Conservation (phyloP, 108 stramenopile species). For the Fragilaria radians region DNA sequence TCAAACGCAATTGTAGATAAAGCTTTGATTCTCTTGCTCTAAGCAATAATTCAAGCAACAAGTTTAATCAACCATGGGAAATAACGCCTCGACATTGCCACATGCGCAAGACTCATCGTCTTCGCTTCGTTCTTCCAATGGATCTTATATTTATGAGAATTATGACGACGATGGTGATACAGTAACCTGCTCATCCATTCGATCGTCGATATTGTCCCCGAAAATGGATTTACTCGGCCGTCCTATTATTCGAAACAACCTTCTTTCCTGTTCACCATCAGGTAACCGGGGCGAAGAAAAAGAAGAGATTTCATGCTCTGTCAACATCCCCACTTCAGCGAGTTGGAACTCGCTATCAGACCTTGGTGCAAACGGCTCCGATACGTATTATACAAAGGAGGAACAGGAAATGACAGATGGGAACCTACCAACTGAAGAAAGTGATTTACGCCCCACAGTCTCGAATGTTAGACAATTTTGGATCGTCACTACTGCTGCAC, state of each 20-base stretch:
- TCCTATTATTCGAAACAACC: neutral
- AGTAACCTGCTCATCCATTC: neutral
- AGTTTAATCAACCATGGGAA: neutral
- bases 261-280: neutral
- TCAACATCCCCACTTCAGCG: neutral
- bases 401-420: constrained; percentile 42
- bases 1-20: too few species aligned
- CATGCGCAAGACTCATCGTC: neutral
- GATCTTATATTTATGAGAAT: too few species aligned
- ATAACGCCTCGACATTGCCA: neutral
- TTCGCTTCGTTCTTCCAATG: neutral
- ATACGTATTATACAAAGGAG: constrained; percentile 16
- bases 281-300: neutral
- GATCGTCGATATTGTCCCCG: neutral
- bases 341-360: neutral
- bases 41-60: too few species aligned
- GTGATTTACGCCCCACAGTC: constrained; percentile 24
- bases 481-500: constrained; percentile 55
- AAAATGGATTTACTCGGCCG: neutral
- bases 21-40: too few species aligned
- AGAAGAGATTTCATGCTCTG: neutral
- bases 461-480: constrained; percentile 4
- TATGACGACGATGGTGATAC: neutral
- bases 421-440: constrained; percentile 37
- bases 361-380: neutral